Percentiles rank a stretch among this genome's conserved stretches.
Conservation (phyloP, 1,139 yeast genomes). For the Diutina neorugosa region DNA sequence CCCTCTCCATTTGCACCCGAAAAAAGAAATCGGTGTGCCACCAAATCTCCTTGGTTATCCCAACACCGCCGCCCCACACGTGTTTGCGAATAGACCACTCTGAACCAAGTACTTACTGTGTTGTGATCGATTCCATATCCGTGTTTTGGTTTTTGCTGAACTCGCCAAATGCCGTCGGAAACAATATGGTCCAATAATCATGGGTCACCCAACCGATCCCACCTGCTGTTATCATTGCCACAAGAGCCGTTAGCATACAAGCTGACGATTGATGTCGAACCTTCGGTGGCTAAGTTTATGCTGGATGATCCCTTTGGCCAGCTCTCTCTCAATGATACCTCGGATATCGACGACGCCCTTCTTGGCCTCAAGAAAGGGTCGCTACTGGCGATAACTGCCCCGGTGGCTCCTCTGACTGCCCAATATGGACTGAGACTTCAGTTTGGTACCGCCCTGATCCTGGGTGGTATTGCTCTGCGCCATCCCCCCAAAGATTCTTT, state of each 20-base stretch:
- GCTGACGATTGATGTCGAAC: constrained; percentile 29
- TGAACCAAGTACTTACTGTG: neutral
- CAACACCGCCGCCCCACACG: neutral
- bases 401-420: constrained; percentile 15
- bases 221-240: constrained; percentile 10
- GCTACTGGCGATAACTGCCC: constrained; percentile 34
- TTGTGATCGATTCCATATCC: neutral
- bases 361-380: constrained; percentile 39
- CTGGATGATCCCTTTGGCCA: constrained; percentile 12
- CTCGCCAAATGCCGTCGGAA: constrained; percentile 16
- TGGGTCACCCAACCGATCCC: constrained; percentile 17
- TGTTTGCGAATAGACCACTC: neutral
- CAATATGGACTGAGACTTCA: constrained; percentile 13
- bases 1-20: neutral
- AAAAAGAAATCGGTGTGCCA: neutral
- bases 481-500: constrained; percentile 40
- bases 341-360: constrained; percentile 27
- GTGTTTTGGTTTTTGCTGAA: neutral
- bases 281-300: constrained; percentile 34
- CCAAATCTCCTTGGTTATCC: neutral
- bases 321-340: constrained; percentile 31
- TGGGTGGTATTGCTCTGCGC: constrained; percentile 43
- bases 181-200: constrained; percentile 26
- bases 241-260: constrained; percentile 9
- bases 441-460: constrained; percentile 51